phyloP scores from a whole-genome alignment of 75 land plant genomes.

The Pinus albicaulis region DNA sequence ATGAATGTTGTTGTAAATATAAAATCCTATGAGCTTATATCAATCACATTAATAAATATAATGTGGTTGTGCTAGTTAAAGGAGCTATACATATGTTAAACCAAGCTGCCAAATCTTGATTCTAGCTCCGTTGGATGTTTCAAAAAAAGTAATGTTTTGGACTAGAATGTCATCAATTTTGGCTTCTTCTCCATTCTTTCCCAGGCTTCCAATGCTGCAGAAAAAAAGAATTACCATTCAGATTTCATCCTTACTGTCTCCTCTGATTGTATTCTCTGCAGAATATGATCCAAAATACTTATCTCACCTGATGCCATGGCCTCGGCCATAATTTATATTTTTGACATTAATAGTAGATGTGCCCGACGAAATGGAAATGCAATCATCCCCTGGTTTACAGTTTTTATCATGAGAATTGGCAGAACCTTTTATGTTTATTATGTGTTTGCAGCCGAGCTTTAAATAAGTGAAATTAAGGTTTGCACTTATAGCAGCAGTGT shows the following conservation, averaged over 20 bases:
- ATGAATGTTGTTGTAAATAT: too few species aligned
- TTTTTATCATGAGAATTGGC: not conserved
- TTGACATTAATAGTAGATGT: conserved; percentile 19
- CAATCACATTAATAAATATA: too few species aligned
- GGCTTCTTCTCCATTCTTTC: conserved; percentile 15
- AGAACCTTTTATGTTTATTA: too few species aligned
- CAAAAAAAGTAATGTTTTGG: conserved; percentile 10
- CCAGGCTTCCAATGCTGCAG: conserved; percentile 59
- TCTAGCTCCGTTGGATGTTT: conserved; percentile 45
- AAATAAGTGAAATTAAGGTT: too few species aligned
- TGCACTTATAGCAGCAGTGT: too few species aligned
- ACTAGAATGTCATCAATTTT: conserved; percentile 31
- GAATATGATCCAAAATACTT: not conserved
- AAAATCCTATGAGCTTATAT: too few species aligned
- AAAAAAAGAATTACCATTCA: not conserved
- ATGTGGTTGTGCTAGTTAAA: too few species aligned
- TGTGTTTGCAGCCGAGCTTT: too few species aligned
- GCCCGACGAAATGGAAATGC: conserved; percentile 47
- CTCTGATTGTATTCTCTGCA: not conserved
- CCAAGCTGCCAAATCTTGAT: conserved; percentile 64
- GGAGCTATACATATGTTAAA: too few species aligned
- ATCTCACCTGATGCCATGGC: conserved; percentile 59
- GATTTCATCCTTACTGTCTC: too few species aligned
- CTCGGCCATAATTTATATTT: conserved; percentile 50
- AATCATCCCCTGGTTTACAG: conserved; percentile 47